Base-by-base conservation (phyloP, 2,329 filamentous ascomycete species). In the Curvularia eragrostidis region DNA sequence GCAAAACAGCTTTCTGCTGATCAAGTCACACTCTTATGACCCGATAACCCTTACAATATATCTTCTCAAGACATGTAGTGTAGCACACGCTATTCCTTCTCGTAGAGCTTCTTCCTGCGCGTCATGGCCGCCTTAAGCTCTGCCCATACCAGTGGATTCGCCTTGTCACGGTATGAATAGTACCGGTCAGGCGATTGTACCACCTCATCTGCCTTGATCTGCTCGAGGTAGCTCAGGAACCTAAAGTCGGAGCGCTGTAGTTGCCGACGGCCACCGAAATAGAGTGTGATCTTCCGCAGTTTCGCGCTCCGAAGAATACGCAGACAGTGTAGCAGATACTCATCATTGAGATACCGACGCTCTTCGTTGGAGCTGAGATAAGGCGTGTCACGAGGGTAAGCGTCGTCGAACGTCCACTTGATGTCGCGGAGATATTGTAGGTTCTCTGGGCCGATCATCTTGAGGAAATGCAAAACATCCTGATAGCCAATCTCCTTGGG, bases 401-500 rank as follows among this genome's bases (percentile, higher is more conserved):
- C 80, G 57, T 84, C 82, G 41, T 79, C 78, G 46, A 84, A 78
- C 18, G 70, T 59, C 56, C 84, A 68, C 13, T 74, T 77, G 41
- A 83, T 58, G 34, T 80, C 73, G 43, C 80, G 79, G n/a, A 84
- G 69, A 32, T 80, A 76, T 24, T 75, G 69, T 15, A 81, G 68
- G 60, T 83, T 84, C 57, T 70, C 73, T 1, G 79, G 73, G 3
- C 82, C 82, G 34, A 84, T 83, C 43, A 74, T 74, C 53, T 78
- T 78, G 30, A 84, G 69, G 46, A 81, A 82, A 5, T 77, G 74
- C 7, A 79, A 75, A 18, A 78, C 67, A 48, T 80, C 78, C 48
- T 77, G 77, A 69, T 81, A 84, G 39, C 81, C 82, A 34, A 83
- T 75, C 63, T 83, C 81, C 54, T 75, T 78, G 56, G 76, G 79